These are phyloP conservation scores for Arctium minus DNA, from an alignment of 129 eudicot species.

Conservation along the genomic window DNA sequence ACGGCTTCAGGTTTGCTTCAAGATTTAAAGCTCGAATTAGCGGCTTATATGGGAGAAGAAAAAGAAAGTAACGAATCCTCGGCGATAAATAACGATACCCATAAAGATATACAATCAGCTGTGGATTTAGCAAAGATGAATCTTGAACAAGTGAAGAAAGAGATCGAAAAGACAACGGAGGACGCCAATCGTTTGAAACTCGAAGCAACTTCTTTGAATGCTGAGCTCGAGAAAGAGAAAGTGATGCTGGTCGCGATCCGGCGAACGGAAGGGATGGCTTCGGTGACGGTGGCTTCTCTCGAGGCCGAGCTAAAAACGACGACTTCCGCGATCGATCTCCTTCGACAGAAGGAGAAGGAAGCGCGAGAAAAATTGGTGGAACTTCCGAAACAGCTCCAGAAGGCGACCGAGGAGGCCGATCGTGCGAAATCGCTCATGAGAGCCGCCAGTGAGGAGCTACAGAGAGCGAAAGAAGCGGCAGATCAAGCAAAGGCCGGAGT, in stretches of 20 bases:
- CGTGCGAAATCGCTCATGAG: constrained; percentile 45
- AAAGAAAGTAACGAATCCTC: constrained; percentile 7
- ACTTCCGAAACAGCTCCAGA: constrained; percentile 60
- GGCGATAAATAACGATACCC: constrained; percentile 13
- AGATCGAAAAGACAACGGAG: constrained; percentile 42
- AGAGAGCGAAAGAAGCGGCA: constrained; percentile 58
- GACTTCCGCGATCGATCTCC: constrained; percentile 38
- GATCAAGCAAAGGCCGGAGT: constrained; percentile 53
- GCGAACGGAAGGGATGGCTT: constrained; percentile 73
- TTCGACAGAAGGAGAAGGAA: constrained; percentile 58
- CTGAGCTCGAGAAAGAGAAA: constrained; percentile 64
- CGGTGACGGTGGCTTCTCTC: constrained; percentile 56
- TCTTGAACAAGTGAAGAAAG: constrained; percentile 64
- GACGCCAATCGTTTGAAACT: constrained; percentile 52
- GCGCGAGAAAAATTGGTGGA: constrained; percentile 60
- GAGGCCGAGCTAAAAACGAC: constrained; percentile 52
- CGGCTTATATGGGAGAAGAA: constrained; percentile 67
- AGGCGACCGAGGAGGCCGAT: constrained; percentile 59
- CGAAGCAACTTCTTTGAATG: constrained; percentile 45
- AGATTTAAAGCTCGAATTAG: constrained; percentile 58
- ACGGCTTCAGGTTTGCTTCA: constrained; percentile 47
- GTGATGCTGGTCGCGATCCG: constrained; percentile 35
- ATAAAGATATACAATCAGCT: constrained; percentile 45
- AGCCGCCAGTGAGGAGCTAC: constrained; percentile 46
- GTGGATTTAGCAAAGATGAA: constrained; percentile 45